Conservation (phyloP, 352 stramenopile genomes). For the Phytophthora ramorum region DNA sequence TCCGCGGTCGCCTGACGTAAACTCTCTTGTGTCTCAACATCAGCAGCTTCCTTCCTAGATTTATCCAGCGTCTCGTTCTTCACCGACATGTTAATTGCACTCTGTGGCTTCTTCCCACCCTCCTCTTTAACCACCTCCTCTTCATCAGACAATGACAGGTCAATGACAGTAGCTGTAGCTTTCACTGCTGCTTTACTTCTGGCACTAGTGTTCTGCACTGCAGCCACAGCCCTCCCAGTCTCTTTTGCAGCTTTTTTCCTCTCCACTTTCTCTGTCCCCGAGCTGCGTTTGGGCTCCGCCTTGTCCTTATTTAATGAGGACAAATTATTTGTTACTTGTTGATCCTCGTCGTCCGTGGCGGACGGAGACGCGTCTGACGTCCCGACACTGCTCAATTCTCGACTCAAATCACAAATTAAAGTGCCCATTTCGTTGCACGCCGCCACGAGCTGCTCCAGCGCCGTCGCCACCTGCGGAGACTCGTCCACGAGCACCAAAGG, state of each 20-base stretch:
- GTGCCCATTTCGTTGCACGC: conserved; percentile 17
- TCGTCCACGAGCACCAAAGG: conserved; percentile 8
- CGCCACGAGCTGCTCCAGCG: conserved; percentile 11
- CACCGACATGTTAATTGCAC: not conserved
- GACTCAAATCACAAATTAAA: conserved; percentile 14
- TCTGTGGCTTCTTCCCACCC: not conserved
- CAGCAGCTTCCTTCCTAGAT: not conserved
- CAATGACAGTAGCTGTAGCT: not conserved
- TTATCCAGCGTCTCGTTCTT: not conserved
- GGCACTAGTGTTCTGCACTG: not conserved
- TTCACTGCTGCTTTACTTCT: not conserved
- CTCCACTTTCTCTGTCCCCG: not conserved
- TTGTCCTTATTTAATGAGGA: not conserved
- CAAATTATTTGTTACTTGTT: not conserved
- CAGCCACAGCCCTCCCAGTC: not conserved
- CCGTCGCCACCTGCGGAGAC: conserved; percentile 7
- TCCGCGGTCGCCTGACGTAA: not conserved
- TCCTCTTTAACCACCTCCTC: not conserved
- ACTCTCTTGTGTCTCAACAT: not conserved
- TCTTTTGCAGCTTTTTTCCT: not conserved
- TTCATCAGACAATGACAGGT: not conserved
- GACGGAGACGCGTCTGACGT: no score
- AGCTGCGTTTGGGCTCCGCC: not conserved
- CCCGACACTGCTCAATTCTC: conserved; percentile 8
- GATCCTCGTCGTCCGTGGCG: not conserved